These are phyloP conservation scores for Mycosphaerella arachidis DNA, from an alignment of 2,329 filamentous ascomycete species.

Conservation along the genomic window DNA sequence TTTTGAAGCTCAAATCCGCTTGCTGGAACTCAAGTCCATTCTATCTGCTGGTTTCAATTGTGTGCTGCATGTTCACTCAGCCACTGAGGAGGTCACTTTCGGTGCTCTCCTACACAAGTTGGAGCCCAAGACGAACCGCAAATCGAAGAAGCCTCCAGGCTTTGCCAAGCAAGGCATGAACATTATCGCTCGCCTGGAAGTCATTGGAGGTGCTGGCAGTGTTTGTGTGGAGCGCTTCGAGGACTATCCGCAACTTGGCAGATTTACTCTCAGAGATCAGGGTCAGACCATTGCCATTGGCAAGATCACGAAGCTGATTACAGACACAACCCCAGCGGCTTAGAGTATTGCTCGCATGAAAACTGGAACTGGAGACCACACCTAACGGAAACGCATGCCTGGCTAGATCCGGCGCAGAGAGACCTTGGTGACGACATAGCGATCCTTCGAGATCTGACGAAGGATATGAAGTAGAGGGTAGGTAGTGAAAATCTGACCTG, in stretches of 20 bases:
- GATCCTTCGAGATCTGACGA: not conserved
- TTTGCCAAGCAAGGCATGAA: conserved; percentile 78
- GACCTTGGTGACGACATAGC: not conserved
- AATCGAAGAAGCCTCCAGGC: conserved; percentile 87
- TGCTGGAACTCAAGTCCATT: conserved; percentile 91
- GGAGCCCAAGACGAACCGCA: conserved; percentile 88
- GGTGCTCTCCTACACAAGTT: conserved; percentile 82
- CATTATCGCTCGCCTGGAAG: conserved; percentile 87
- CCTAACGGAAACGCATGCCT: not conserved
- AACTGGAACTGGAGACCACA: not conserved
- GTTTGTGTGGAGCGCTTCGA: conserved; percentile 94
- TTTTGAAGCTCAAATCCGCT: conserved; percentile 95
- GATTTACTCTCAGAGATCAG: conserved; percentile 80
- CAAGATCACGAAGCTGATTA: conserved; percentile 90
- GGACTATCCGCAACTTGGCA: conserved; percentile 89
- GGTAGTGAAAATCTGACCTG: not conserved
- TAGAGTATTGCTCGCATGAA: conserved; percentile 1
- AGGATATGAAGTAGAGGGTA: not conserved
- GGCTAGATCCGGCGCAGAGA: not conserved
- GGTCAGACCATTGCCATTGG: conserved; percentile 99
- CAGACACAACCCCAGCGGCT: conserved; percentile 31
- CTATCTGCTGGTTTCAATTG: conserved; percentile 95
- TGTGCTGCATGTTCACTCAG: conserved; percentile 93
- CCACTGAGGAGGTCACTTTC: conserved; percentile 96
- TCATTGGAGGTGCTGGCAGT: conserved; percentile 69